Percentiles rank a stretch among this genome's conserved stretches.
phyloP scores from a whole-genome alignment of 1,284 basidiomycete genomes.

The Naganishia liquefaciens region DNA sequence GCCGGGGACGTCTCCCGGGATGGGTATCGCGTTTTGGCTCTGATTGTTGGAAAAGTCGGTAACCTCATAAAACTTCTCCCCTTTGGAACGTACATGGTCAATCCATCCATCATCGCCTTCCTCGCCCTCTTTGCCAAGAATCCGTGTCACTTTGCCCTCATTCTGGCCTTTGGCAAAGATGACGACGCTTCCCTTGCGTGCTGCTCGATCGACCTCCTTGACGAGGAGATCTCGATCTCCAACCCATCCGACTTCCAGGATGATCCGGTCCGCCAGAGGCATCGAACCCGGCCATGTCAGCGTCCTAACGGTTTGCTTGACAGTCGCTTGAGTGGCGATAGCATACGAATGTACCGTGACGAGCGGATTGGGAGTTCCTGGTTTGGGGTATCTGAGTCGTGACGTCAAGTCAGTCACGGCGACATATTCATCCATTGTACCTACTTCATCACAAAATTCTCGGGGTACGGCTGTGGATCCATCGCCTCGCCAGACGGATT shows the following conservation, averaged over 20 bases:
- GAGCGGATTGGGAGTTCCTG: slow-evolving; percentile 85
- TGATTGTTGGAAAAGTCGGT: slow-evolving; percentile 23
- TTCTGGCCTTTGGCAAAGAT: slow-evolving; percentile 62
- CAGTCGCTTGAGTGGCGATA: slow-evolving; percentile 49
- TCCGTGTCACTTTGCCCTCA: slow-evolving; percentile 67
- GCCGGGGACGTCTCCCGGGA: slow-evolving; percentile 58
- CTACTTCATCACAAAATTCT: slow-evolving; percentile 74
- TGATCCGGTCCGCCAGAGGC: slow-evolving; percentile 65
- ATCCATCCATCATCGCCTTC: slow-evolving; percentile 92
- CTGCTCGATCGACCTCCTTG: slow-evolving; percentile 82
- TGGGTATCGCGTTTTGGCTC: slow-evolving; percentile 53
- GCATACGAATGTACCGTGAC: slow-evolving; percentile 84
- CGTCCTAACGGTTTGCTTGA: slow-evolving; percentile 46
- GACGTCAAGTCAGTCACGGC: background rate
- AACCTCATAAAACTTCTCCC: background rate
- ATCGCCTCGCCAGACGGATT: slow-evolving; percentile 73
- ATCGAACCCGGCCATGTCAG: slow-evolving; percentile 69
- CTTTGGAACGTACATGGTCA: slow-evolving; percentile 57
- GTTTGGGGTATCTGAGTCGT: slow-evolving; percentile 58
- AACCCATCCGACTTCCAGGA: slow-evolving; percentile 85
- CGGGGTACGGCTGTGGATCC: slow-evolving; percentile 75
- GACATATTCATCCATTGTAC: slow-evolving; percentile 19
- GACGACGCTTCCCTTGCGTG: slow-evolving; percentile 73
- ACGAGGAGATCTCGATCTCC: slow-evolving; percentile 72
- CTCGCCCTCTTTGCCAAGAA: slow-evolving; percentile 74